Conservation (phyloP, 2,329 filamentous ascomycete species). For the Xylariaceae sp. region DNA sequence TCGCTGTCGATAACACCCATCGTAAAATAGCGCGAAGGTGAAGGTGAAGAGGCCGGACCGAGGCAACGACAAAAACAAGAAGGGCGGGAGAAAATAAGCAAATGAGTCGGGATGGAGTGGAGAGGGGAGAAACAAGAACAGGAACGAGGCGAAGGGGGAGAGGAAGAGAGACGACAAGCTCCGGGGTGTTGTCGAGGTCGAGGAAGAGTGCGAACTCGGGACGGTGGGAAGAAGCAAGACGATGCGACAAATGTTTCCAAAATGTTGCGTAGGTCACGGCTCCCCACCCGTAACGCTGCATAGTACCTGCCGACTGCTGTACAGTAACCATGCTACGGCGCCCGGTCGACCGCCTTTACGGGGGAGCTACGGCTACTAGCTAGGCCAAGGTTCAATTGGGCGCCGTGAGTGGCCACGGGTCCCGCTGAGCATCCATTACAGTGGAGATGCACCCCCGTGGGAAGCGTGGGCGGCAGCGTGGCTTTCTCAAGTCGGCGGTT, state of each 20-base stretch:
- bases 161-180: conserved; percentile 15
- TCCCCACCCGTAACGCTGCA: conserved; percentile 9
- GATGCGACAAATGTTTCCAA: conserved; percentile 22
- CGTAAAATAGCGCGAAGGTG: conserved; percentile 33
- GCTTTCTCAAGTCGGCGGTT: too few species aligned
- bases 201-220: conserved; percentile 8
- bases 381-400: conserved; percentile 18
- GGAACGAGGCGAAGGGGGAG: conserved; percentile 12
- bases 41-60: conserved; percentile 26
- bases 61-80: conserved; percentile 15
- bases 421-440: background rate
- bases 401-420: conserved; percentile 18
- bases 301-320: conserved; percentile 1
- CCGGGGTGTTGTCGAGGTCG: conserved; percentile 20
- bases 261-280: conserved; percentile 12
- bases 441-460: conserved; percentile 10
- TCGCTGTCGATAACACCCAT: conserved; percentile 90
- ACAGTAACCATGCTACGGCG: conserved; percentile 6
- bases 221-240: conserved; percentile 16
- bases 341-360: background rate
- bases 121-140: conserved; percentile 11
- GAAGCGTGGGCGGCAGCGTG: conserved; percentile 1
- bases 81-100: conserved; percentile 15
- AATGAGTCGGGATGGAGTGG: conserved; percentile 10
- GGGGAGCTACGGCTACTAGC: too few species aligned